Evolutionary conservation across 1,139 yeast genomes (phyloP).

Genomic region (Suhomyces wounanorum): DNA sequence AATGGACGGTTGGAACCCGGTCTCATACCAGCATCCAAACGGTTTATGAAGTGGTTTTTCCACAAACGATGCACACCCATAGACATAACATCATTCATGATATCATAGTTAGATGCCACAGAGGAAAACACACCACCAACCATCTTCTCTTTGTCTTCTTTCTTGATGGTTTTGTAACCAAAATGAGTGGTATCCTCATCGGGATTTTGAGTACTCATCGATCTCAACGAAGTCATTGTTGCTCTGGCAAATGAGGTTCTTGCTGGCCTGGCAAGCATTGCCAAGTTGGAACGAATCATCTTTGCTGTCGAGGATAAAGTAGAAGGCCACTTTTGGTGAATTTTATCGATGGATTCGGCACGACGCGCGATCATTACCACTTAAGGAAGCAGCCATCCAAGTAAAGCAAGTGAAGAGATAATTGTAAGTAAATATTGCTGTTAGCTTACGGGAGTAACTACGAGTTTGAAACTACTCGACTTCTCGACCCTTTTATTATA

Average conservation of each 20-base stretch:
- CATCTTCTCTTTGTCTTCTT: conserved; percentile 77
- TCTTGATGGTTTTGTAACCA: conserved; percentile 85
- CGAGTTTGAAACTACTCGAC: background rate
- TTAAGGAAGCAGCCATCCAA: too few species aligned
- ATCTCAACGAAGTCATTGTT: conserved; percentile 4
- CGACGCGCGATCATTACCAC: conserved; percentile 1
- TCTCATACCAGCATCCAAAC: conserved; percentile 91
- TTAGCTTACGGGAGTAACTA: background rate
- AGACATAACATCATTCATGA: conserved; percentile 98
- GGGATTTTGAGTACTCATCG: conserved; percentile 6
- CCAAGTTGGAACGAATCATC: conserved; percentile 5
- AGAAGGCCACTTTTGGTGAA: background rate
- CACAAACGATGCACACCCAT: conserved; percentile 92
- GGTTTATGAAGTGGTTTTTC: conserved; percentile 87
- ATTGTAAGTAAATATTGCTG: too few species aligned
- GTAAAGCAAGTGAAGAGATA: too few species aligned
- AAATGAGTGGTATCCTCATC: conserved; percentile 72
- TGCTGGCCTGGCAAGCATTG: conserved; percentile 4
- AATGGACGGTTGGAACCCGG: conserved; percentile 80
- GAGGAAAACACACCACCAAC: conserved; percentile 92
- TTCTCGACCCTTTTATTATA: conserved; percentile 6
- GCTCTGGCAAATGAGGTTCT: conserved; percentile 1
- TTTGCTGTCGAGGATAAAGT: background rate
- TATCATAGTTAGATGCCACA: conserved; percentile 91
- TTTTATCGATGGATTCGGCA: conserved; percentile 2